Conservation (phyloP, 805 yeast genomes). For the Scheffersomyces coipomensis region DNA sequence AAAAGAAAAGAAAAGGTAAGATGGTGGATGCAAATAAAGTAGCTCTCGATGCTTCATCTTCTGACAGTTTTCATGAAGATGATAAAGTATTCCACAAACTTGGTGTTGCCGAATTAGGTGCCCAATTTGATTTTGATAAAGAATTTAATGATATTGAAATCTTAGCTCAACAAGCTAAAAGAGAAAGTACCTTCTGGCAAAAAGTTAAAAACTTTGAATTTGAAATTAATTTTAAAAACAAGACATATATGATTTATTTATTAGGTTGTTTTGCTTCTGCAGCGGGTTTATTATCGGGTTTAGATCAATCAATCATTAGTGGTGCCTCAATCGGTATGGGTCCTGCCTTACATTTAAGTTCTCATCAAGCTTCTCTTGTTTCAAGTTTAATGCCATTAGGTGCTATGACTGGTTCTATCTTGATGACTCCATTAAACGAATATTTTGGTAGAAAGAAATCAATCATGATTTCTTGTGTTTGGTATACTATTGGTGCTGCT, state of each 20-base stretch:
- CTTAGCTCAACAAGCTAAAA: slow-evolving; percentile 26
- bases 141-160: slow-evolving; percentile 33
- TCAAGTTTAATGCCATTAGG: slow-evolving; percentile 68
- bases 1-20: too few relatives aligned
- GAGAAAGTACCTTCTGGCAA: slow-evolving; percentile 33
- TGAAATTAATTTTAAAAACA: slow-evolving; percentile 43
- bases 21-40: too few relatives aligned
- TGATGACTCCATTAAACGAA: slow-evolving; percentile 59
- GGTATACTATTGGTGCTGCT: slow-evolving; percentile 61
- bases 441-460: slow-evolving; percentile 55
- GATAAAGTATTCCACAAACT: neutral
- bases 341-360: slow-evolving; percentile 35
- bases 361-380: slow-evolving; percentile 50
- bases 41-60: too few relatives aligned
- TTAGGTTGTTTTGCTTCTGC: slow-evolving; percentile 59
- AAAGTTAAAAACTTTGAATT: slow-evolving; percentile 34
- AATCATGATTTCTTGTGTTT: slow-evolving; percentile 54
- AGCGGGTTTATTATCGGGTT: slow-evolving; percentile 65
- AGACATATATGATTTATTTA: slow-evolving; percentile 44
- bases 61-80: neutral
- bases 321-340: slow-evolving; percentile 60
- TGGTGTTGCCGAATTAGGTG: neutral
- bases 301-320: slow-evolving; percentile 65
- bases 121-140: slow-evolving; percentile 30
- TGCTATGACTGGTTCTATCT: slow-evolving; percentile 60